A percentile compares a stretch with the other conserved stretches of the same genome.
These are phyloP conservation scores for Veloboletus limbatus DNA, from an alignment of 1,284 basidiomycete species.

Conservation along the genomic window DNA sequence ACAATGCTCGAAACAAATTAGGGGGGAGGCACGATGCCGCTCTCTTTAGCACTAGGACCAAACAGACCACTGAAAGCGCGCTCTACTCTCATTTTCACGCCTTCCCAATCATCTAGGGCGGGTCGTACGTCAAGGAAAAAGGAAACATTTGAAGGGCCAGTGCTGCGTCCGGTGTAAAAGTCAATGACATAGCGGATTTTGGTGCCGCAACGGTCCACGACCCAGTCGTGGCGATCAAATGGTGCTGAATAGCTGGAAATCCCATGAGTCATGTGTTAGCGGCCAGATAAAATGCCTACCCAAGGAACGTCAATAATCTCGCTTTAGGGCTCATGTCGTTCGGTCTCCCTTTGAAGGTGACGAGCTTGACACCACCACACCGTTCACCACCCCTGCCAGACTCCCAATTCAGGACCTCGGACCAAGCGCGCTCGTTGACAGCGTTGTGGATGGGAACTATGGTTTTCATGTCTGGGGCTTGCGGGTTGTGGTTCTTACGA, in stretches of 20 bases:
- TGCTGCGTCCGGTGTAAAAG: slow-evolving; percentile 89
- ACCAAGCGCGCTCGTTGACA: slow-evolving; percentile 97
- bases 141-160: slow-evolving; percentile 47
- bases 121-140: slow-evolving; percentile 96
- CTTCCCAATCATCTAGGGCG: slow-evolving; percentile 90
- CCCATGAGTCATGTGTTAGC: not conserved
- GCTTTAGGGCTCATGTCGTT: slow-evolving; percentile 79
- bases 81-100: slow-evolving; percentile 72
- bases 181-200: slow-evolving; percentile 95
- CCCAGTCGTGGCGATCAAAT: slow-evolving; percentile 98
- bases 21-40: slow-evolving; percentile 18
- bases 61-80: slow-evolving; percentile 48
- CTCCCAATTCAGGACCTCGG: slow-evolving; percentile 90
- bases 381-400: slow-evolving; percentile 69
- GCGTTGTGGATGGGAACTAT: slow-evolving; percentile 99
- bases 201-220: slow-evolving; percentile 88
- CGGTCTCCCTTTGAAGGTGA: slow-evolving; percentile 84
- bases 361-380: slow-evolving; percentile 82
- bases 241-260: slow-evolving; percentile 79
- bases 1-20: slow-evolving; percentile 8
- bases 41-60: slow-evolving; percentile 18
- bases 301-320: slow-evolving; percentile 77
- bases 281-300: slow-evolving; percentile 55
- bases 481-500: slow-evolving; percentile 87
- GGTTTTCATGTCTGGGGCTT: slow-evolving; percentile 85